Percentiles rank a stretch among this genome's conserved stretches.
phyloP scores from a whole-genome alignment of 1,284 basidiomycete genomes.

The Crucibulum cyathiforme region DNA sequence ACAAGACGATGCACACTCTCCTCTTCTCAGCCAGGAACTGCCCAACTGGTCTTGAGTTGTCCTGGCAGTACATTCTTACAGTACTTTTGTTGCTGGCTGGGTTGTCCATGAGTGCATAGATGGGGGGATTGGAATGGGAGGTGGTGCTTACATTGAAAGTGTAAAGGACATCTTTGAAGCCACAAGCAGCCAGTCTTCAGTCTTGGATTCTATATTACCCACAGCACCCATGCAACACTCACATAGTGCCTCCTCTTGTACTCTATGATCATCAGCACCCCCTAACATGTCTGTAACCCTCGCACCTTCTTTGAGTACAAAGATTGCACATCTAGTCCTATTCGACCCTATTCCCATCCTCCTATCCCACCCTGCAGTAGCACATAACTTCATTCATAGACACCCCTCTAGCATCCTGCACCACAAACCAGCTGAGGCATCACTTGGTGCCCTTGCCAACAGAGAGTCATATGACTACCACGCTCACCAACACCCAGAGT shows the following conservation, averaged over 20 bases:
- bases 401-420: conserved; percentile 36
- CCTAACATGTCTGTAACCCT: not conserved
- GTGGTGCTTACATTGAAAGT: no score
- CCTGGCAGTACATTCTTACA: conserved; percentile 65
- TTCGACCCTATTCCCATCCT: conserved; percentile 71
- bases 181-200: no score
- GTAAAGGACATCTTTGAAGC: no score
- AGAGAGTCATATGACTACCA: not conserved
- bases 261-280: not conserved
- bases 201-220: no score
- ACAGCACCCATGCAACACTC: conserved; percentile 8
- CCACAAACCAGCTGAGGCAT: not conserved
- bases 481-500: no score
- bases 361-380: conserved; percentile 64
- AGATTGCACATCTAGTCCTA: conserved; percentile 52
- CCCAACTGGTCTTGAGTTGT: conserved; percentile 41
- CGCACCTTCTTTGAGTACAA: conserved; percentile 7
- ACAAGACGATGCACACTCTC: not conserved
- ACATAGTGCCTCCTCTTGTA: conserved; percentile 10
- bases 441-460: not conserved
- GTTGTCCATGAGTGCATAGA: conserved; percentile 45
- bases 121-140: conserved; percentile 38
- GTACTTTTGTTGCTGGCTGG: conserved; percentile 53
- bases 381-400: conserved; percentile 72
- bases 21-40: not conserved